Percentiles rank a stretch among this genome's conserved stretches.
Conservation (phyloP, 495 filamentous ascomycete genomes). For the Hyaloscypha bicolor region DNA sequence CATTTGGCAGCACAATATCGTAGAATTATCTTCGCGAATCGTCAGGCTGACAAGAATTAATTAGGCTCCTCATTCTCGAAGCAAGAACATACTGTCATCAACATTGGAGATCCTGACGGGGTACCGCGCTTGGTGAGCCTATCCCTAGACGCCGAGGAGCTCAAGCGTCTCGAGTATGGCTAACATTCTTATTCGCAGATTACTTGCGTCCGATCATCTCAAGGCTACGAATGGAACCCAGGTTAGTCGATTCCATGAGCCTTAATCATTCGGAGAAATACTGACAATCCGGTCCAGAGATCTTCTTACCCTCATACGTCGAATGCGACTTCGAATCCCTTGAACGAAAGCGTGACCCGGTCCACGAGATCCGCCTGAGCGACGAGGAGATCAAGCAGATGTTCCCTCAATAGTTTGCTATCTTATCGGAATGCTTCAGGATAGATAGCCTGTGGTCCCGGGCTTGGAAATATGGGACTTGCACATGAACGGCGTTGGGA, state of each 20-base stretch:
- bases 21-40: neutral
- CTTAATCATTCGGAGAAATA: neutral
- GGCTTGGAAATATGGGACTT: constrained; percentile 23
- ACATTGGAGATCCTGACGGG: constrained; percentile 64
- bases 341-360: constrained; percentile 66
- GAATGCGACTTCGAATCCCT: constrained; percentile 60
- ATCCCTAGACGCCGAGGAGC: neutral
- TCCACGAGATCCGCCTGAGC: constrained; percentile 66
- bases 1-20: neutral
- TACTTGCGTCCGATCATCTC: constrained; percentile 67
- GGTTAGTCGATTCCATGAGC: constrained; percentile 38
- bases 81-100: constrained; percentile 68
- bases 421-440: constrained; percentile 28
- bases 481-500: constrained; percentile 26
- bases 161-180: constrained; percentile 5
- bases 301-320: constrained; percentile 59
- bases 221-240: constrained; percentile 75
- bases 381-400: constrained; percentile 64
- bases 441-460: constrained; percentile 12
- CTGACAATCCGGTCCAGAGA: constrained; percentile 37
- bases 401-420: constrained; percentile 46
- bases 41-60: neutral
- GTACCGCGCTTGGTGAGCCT: constrained; percentile 61
- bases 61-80: constrained; percentile 63
- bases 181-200: constrained; percentile 48